These are phyloP conservation scores for Gardenia jasminoides DNA, from an alignment of 257 asterid species.

Conservation along the genomic window DNA sequence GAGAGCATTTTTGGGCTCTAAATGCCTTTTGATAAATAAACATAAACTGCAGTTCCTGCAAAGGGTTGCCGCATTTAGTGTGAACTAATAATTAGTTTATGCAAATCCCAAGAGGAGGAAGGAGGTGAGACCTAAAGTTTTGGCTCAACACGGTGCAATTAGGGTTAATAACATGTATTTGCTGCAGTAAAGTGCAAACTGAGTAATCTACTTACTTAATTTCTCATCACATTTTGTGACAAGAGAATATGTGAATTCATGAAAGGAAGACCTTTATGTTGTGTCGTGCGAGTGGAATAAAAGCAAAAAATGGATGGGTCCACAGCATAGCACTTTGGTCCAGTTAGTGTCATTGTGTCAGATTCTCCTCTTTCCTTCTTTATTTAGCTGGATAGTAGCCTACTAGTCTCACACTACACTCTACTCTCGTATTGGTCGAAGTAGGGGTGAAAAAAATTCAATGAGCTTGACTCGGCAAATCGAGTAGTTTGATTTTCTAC, in stretches of 20 bases:
- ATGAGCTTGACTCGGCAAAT: too few relatives aligned
- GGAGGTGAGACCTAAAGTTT: neutral
- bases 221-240: neutral
- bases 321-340: conserved; percentile 31
- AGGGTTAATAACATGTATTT: neutral
- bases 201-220: neutral
- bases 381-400: neutral
- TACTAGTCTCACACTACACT: neutral
- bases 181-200: too few relatives aligned
- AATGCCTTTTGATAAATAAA: neutral
- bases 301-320: conserved; percentile 40
- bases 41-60: neutral
- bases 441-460: too few relatives aligned
- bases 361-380: conserved; percentile 18
- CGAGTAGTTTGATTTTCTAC: too few relatives aligned
- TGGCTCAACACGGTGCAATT: neutral
- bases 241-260: conserved; percentile 1
- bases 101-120: neutral
- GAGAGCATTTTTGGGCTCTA: neutral
- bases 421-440: too few relatives aligned
- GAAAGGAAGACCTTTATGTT: neutral
- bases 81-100: neutral
- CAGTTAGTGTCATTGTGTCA: conserved; percentile 28
- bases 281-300: conserved; percentile 18
- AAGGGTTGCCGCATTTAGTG: neutral